Evolutionary conservation across 306 rosid genomes (phyloP).

Genomic region (Castanopsis chinensis): DNA sequence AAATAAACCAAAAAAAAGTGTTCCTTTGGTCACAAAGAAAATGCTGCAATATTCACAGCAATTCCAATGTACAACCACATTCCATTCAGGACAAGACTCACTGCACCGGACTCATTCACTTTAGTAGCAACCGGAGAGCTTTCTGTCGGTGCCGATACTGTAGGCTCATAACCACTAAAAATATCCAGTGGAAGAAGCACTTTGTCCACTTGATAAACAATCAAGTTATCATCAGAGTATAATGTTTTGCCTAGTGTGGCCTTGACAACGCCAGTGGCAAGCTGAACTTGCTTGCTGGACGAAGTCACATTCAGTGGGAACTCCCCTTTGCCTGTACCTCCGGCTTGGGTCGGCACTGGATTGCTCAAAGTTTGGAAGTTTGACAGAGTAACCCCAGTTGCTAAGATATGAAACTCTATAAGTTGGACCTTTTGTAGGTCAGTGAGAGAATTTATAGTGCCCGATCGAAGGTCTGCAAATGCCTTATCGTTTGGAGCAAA

Average conservation of each 20-base stretch:
- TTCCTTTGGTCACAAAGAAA: neutral
- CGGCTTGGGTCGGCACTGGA: conserved; percentile 51
- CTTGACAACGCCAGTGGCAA: conserved; percentile 46
- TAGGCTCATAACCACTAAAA: conserved; percentile 32
- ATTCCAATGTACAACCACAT: conserved; percentile 24
- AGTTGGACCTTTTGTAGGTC: conserved; percentile 42
- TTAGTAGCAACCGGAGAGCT: neutral
- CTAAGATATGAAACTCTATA: conserved; percentile 47
- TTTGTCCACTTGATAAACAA: conserved; percentile 44
- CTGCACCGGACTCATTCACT: conserved; percentile 5
- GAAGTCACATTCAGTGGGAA: conserved; percentile 46
- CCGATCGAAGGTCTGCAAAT: conserved; percentile 30
- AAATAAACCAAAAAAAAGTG: too few relatives aligned
- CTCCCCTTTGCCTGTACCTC: conserved; percentile 30
- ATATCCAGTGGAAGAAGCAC: conserved; percentile 44
- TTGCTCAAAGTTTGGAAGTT: conserved; percentile 54
- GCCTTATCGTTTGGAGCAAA: conserved; percentile 32
- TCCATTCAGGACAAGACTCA: conserved; percentile 12
- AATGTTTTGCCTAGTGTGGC: conserved; percentile 43
- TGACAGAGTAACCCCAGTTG: conserved; percentile 33
- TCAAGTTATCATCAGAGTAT: conserved; percentile 40
- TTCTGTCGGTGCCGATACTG: conserved; percentile 13
- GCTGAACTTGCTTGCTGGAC: conserved; percentile 41
- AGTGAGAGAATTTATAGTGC: conserved; percentile 25
- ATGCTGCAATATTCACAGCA: conserved; percentile 8